Base-by-base conservation (phyloP, 306 rosid species). In the Begonia fuchsioides region DNA sequence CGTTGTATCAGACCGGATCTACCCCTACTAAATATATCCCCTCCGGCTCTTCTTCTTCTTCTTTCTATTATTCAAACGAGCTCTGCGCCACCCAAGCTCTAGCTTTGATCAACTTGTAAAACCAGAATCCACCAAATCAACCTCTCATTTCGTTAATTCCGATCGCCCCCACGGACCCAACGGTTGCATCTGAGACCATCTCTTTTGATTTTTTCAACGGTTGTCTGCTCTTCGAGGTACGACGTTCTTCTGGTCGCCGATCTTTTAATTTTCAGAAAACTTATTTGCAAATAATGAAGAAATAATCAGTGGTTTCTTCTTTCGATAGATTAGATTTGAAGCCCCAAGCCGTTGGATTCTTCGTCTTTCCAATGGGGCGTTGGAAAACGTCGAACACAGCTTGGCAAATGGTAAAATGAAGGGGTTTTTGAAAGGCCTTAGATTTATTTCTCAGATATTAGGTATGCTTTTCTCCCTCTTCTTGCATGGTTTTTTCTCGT, bases 391-490 rank as follows among this genome's bases (percentile, higher is more conserved):
- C 2, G 12, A 10, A 10, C 6, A 3, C n/a, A 41, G 47, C 19
- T 79, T 78, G 93, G 56, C 92, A 45, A 65, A 51, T 60, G 67
- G 60, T 44, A 84, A 79, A 78, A 76, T 90, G 79, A 90, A 90
- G 77, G 85, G 97, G 46, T 72, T 90, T 51, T 64, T 90, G 6
- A 90, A 76, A 61, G 95, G 97, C 50, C 68, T 85, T 2, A 75
- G 87, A 75, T 77, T 81, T 53, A 84, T 84, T 51, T 81, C 94
- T 68, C 94, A 90, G 38, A 79, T 90, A 45, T 85, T 84, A 69
- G 97, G 97, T 77, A 66, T 3, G 83, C 69, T 16, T 12, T 39
- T 4, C 4, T 57, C 16, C 15, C 32, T 20, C 32, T 26, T 26
- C 35, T 26, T 26, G 35, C 35, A 26, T 26, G 35, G 35, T 0